phyloP scores from a whole-genome alignment of 1,284 basidiomycete genomes.

The Irpex sp. region DNA sequence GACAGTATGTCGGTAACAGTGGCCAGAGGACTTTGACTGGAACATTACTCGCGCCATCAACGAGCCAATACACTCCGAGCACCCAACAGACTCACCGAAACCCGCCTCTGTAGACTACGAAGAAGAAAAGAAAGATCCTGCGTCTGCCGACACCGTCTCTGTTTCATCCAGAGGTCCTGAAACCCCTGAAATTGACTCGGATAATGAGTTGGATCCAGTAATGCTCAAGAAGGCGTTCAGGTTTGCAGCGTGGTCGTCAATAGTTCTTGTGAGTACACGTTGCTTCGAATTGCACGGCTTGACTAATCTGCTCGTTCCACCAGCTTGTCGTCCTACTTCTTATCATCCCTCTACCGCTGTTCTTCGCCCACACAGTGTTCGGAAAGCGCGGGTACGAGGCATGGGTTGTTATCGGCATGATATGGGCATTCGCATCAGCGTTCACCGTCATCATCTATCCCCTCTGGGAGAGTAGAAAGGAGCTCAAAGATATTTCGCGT shows the following conservation, averaged over 20 bases:
- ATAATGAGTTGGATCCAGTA: conserved; percentile 59
- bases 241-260: conserved; percentile 72
- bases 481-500: conserved; percentile 51
- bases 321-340: conserved; percentile 67
- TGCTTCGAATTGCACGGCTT: not conserved
- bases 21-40: conserved; percentile 82
- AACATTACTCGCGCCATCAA: conserved; percentile 77
- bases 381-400: conserved; percentile 65
- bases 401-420: conserved; percentile 77
- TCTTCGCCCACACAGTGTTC: conserved; percentile 76
- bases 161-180: conserved; percentile 34
- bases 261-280: conserved; percentile 53
- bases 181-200: conserved; percentile 22
- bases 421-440: conserved; percentile 79
- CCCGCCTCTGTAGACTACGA: conserved; percentile 19
- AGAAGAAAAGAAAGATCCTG: conserved; percentile 26
- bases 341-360: conserved; percentile 79
- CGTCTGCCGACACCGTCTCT: conserved; percentile 28
- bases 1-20: conserved; percentile 34
- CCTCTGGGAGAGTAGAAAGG: conserved; percentile 75
- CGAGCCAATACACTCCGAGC: conserved; percentile 23
- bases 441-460: conserved; percentile 82
- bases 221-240: conserved; percentile 68
- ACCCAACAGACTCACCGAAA: not conserved
- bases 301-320: not conserved